Base-by-base conservation (phyloP, 2,329 filamentous ascomycete genomes). In the Colletotrichum sp. region DNA sequence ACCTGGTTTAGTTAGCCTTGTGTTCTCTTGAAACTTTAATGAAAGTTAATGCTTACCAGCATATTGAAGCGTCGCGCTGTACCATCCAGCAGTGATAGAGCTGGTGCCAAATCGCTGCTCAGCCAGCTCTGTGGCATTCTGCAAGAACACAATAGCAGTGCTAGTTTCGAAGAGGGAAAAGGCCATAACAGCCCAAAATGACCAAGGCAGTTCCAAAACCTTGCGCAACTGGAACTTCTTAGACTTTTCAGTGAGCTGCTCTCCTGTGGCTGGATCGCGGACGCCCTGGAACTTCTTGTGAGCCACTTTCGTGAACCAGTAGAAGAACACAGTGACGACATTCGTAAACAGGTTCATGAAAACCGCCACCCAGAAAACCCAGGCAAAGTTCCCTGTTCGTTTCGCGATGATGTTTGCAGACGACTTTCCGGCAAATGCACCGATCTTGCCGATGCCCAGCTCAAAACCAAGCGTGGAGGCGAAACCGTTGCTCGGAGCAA, bases 321-420 rank as follows among this genome's bases (percentile, higher is more conserved):
- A 92, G 80, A 92, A 93, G 12, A 84, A 81, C 0, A 87, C 68
- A 0, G 90, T 92, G 1, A 87, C 85, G 1, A 87, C 79, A 69
- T 93, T 93, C 13, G 91, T 92, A 75, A 93, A 93, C 2, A 93
- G 73, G 74, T 93, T 92, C 89, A 93, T 92, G 78, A 91, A 90
- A 0, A 93, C 90, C 0, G 89, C 87, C 10, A 88, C 88, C 91
- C 91, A 93, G 79, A 89, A 93, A 0, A 89, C 89, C 90, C 91
- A 92, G 69, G 88, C 88, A 62, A 93, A 93, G 78, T 93, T 86
- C 0, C 90, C 90, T 0, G 89, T 90, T 12, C 88, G 88, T 77
- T 83, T 86, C 0, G 90, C 86, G 30, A 92, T 92, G 26, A 91
- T 84, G 62, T 93, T 93, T 5, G 91, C 90, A 0, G 90, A 90